Percentiles rank a stretch among this genome's conserved stretches.
Evolutionary conservation across 2,329 filamentous ascomycete genomes (phyloP).

Genomic region (Aschersonia sp.): DNA sequence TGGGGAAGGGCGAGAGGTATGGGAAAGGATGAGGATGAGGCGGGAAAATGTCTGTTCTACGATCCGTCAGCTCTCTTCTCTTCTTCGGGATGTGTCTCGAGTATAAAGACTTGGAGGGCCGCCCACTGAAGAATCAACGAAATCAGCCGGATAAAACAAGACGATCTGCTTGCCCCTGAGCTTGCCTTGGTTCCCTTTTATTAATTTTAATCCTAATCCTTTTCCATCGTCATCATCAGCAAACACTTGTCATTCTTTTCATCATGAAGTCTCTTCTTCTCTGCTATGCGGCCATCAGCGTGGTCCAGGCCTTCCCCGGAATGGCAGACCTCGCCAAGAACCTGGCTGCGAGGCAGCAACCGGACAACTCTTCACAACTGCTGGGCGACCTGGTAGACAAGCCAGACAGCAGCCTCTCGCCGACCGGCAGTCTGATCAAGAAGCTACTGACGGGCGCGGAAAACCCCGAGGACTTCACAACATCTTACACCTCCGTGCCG

Average conservation of each 20-base stretch:
- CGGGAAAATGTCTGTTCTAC: too few relatives aligned
- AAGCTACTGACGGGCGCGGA: conserved; percentile 14
- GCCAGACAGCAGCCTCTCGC: conserved; percentile 12
- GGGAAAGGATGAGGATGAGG: too few relatives aligned
- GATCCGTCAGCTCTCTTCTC: too few relatives aligned
- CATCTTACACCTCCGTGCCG: neutral
- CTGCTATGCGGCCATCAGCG: conserved; percentile 4
- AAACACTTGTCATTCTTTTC: neutral
- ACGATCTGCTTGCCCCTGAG: too few relatives aligned
- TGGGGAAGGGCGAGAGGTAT: too few relatives aligned
- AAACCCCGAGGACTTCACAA: neutral
- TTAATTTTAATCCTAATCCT: neutral
- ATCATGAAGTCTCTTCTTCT: conserved; percentile 1
- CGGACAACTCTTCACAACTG: conserved; percentile 6
- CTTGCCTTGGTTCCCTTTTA: too few relatives aligned
- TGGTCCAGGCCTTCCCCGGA: conserved; percentile 3
- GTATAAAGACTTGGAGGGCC: too few relatives aligned
- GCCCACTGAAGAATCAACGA: neutral
- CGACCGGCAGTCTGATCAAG: conserved; percentile 16
- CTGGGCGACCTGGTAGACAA: conserved; percentile 21
- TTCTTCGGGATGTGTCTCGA: too few relatives aligned
- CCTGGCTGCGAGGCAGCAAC: neutral
- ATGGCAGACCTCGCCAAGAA: conserved; percentile 2
- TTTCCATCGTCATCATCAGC: neutral
- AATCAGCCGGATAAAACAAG: neutral